A percentile compares a stretch with the other conserved stretches of the same genome.
phyloP scores from a whole-genome alignment of 2,329 filamentous ascomycete species.

The Cladosporium sp. region DNA sequence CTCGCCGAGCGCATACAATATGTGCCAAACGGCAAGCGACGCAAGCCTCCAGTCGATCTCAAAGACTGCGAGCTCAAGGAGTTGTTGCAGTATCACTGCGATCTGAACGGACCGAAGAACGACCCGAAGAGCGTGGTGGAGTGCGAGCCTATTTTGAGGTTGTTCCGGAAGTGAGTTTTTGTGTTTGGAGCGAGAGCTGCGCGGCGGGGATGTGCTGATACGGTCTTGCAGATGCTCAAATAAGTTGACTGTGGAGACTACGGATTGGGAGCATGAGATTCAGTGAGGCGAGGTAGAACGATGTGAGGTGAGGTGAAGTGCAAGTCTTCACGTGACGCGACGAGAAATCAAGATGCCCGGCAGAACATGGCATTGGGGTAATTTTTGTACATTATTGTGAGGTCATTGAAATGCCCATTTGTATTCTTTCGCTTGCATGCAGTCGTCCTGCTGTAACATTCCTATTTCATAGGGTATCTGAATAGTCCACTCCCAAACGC shows the following conservation, averaged over 20 bases:
- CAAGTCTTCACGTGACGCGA: conserved; percentile 23
- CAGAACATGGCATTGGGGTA: not conserved
- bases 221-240: conserved; percentile 48
- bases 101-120: conserved; percentile 50
- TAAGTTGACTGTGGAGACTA: conserved; percentile 63
- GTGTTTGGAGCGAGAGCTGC: not conserved
- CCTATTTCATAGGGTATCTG: conserved; percentile 18
- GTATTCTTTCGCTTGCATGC: not conserved
- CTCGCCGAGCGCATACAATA: conserved; percentile 56
- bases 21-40: conserved; percentile 53
- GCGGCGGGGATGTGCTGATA: not conserved
- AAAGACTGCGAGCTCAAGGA: conserved; percentile 59
- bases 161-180: conserved; percentile 59
- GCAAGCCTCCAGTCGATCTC: conserved; percentile 57
- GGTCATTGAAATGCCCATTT: no score
- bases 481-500: conserved; percentile 35
- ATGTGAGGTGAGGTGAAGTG: conserved; percentile 20
- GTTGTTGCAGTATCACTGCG: conserved; percentile 64
- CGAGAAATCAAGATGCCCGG: not conserved
- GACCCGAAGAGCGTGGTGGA: conserved; percentile 47
- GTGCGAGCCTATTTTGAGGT: conserved; percentile 60
- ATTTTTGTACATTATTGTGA: not conserved
- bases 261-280: conserved; percentile 56
- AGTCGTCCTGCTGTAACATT: not conserved
- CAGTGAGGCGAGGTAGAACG: conserved; percentile 3